phyloP scores from a whole-genome alignment of 306 rosid genomes.

The Corylus heterophylla region DNA sequence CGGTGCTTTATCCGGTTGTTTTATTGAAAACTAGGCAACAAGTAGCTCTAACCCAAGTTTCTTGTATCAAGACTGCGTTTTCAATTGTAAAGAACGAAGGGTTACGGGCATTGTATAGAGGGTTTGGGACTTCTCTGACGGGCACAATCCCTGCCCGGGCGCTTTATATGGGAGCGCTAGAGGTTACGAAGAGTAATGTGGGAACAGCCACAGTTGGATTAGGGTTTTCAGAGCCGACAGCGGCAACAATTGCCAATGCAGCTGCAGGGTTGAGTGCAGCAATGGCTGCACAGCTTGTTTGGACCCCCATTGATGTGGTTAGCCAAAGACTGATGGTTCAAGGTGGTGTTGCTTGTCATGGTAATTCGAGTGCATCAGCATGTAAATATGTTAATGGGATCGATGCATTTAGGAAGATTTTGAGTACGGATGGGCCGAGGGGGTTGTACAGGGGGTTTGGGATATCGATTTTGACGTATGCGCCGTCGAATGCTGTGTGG shows the following conservation, averaged over 20 bases:
- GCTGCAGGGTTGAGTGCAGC: constrained; percentile 78
- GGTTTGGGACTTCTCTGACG: constrained; percentile 85
- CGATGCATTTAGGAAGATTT: constrained; percentile 77
- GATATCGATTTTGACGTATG: constrained; percentile 80
- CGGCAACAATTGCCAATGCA: constrained; percentile 70
- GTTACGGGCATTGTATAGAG: constrained; percentile 70
- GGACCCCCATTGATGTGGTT: constrained; percentile 89
- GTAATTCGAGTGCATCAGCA: constrained; percentile 20
- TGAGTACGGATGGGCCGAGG: constrained; percentile 60
- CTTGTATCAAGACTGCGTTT: constrained; percentile 60
- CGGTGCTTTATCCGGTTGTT: constrained; percentile 69
- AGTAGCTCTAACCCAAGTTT: constrained; percentile 66
- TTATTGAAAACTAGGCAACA: constrained; percentile 87
- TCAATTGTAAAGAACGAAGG: constrained; percentile 73
- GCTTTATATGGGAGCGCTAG: constrained; percentile 79
- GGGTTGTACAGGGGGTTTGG: constrained; percentile 89
- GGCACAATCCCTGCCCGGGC: constrained; percentile 90
- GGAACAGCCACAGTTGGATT: constrained; percentile 62
- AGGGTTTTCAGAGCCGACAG: constrained; percentile 72
- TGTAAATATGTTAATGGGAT: constrained; percentile 60
- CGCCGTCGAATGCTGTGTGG: constrained; percentile 90
- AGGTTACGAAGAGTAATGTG: constrained; percentile 82
- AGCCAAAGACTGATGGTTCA: constrained; percentile 87
- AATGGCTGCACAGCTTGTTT: constrained; percentile 84
- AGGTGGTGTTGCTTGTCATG: constrained; percentile 27